Evolutionary conservation across 2,329 filamentous ascomycete genomes (phyloP).

Genomic region (Microdochium paspali): DNA sequence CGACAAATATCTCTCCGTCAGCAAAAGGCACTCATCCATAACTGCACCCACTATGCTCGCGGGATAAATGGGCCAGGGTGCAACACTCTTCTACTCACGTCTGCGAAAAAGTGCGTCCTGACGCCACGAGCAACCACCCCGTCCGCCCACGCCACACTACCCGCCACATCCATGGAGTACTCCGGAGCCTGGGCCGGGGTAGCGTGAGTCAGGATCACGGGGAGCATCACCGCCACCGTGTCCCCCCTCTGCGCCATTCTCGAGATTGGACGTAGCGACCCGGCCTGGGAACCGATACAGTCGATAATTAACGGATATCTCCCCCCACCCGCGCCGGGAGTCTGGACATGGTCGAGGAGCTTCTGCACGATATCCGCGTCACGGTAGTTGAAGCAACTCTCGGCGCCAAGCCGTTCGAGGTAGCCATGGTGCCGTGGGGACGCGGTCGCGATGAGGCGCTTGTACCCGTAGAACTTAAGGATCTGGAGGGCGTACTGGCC

Average conservation of each 20-base stretch:
- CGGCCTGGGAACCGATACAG: slow-evolving; percentile 41
- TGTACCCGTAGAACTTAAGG: slow-evolving; percentile 41
- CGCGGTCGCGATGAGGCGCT: slow-evolving; percentile 36
- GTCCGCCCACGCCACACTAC: slow-evolving; percentile 34
- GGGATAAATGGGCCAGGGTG: too few relatives aligned
- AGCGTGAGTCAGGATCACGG: slow-evolving; percentile 46
- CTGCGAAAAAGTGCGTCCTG: slow-evolving; percentile 42
- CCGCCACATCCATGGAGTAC: slow-evolving; percentile 43
- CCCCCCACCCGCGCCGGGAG: slow-evolving; percentile 1
- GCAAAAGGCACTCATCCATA: too few relatives aligned
- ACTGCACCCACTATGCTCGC: too few relatives aligned
- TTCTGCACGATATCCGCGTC: slow-evolving; percentile 23
- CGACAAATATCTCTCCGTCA: too few relatives aligned
- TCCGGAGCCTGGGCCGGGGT: slow-evolving; percentile 34
- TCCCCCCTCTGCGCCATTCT: slow-evolving; percentile 34
- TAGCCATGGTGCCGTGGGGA: slow-evolving; percentile 33
- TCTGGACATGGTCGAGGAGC: slow-evolving; percentile 11
- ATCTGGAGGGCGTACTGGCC: slow-evolving; percentile 41
- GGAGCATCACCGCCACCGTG: slow-evolving; percentile 49
- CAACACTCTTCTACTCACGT: slow-evolving; percentile 23
- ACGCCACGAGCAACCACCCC: slow-evolving; percentile 44
- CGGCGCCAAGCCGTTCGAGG: slow-evolving; percentile 33
- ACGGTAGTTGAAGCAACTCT: slow-evolving; percentile 36
- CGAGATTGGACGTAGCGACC: slow-evolving; percentile 29
- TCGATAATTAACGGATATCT: slow-evolving; percentile 39